Conservation (phyloP, 2,329 filamentous ascomycete species). For the Phaeosphaeriaceae sp. region DNA sequence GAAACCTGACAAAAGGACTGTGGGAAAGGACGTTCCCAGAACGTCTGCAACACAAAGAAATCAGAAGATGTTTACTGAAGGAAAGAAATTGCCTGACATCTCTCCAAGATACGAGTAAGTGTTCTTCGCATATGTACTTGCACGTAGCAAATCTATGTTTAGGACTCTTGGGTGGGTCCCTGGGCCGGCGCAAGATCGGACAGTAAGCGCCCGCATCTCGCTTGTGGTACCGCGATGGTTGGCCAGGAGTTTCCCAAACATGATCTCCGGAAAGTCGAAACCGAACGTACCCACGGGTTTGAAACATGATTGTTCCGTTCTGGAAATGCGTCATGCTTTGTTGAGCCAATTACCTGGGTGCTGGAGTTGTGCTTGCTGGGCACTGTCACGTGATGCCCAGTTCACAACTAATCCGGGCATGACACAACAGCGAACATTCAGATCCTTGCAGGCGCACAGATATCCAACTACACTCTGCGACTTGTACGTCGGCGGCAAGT, state of each 20-base stretch:
- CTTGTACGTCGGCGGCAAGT: not conserved
- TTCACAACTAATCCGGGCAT: not conserved
- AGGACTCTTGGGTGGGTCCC: slow-evolving; percentile 12
- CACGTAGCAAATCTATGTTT: slow-evolving; percentile 24
- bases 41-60: slow-evolving; percentile 13
- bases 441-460: not conserved
- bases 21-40: slow-evolving; percentile 19
- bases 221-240: slow-evolving; percentile 27
- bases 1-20: slow-evolving; percentile 1
- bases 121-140: not conserved
- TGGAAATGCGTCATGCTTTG: slow-evolving; percentile 8
- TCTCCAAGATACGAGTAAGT: not conserved
- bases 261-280: slow-evolving; percentile 19
- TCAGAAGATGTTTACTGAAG: slow-evolving; percentile 7
- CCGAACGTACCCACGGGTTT: slow-evolving; percentile 15
- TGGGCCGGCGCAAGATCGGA: slow-evolving; percentile 23
- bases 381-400: not conserved
- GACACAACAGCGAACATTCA: not conserved
- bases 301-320: slow-evolving; percentile 18
- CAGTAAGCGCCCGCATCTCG: slow-evolving; percentile 26
- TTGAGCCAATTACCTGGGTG: not conserved
- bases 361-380: not conserved
- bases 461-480: not conserved
- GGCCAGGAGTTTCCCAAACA: slow-evolving; percentile 14
- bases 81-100: slow-evolving; percentile 4